Base-by-base conservation (phyloP, 179 eudicot genomes). In the Actinidia arguta region DNA sequence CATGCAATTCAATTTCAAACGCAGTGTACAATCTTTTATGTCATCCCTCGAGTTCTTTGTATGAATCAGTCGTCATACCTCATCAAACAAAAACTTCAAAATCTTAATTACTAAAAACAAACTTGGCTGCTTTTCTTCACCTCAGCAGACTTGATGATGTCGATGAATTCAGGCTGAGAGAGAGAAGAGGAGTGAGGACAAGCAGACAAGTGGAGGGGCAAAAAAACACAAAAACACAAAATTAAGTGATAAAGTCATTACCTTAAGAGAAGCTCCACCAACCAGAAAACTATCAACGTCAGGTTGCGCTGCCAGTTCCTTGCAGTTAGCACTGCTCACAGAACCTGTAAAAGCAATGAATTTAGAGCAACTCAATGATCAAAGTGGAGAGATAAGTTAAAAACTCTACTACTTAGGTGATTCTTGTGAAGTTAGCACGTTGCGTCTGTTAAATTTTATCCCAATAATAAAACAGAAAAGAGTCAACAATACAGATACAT, bases 231-330 rank as follows among this genome's bases (percentile, higher is more conserved):
- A 46, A 46, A n/a, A 71, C 10, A 5, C 25, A 51, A 42, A 8
- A 11, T n/a, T n/a, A n/a, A 59, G 9, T 59, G 74, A 46, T 58
- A 47, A 56, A 27, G 24, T 55, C 36, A 51, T 82, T 85, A 91
- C 94, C 94, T 91, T 91, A 0, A 91, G 88, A 71, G 94, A 91
- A 80, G 94, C 94, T 78, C 94, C 92, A 59, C 94, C 94, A 81
- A 91, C 94, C 58, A 91, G 85, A 81, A 91, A 91, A 27, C 91
- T 92, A 82, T 90, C 94, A 68, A 91, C 89, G 81, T 91, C 94
- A 31, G 90, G 85, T 56, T 91, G 87, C 7, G 62, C 90, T 54
- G 86, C 92, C 84, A 91, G 81, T 82, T 90, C 92, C 88, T 90
- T 91, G 91, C 92, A 91, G 86, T 91, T 84, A 56, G 76, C 90